phyloP scores from a whole-genome alignment of 495 filamentous ascomycete genomes.

The Penicillium soppii region DNA sequence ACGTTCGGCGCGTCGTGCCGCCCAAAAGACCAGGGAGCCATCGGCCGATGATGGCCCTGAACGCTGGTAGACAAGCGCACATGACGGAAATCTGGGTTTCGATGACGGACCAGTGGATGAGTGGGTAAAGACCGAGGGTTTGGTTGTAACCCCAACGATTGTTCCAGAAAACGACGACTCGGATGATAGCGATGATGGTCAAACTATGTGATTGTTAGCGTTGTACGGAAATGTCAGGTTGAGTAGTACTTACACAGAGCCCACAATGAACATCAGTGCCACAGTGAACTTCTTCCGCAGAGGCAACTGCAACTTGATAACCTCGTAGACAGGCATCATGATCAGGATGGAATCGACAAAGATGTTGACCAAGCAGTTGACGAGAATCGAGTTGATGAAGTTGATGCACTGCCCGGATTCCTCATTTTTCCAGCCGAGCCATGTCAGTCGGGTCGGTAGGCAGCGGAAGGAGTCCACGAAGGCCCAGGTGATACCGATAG shows the following conservation, averaged over 20 bases:
- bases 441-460: constrained; percentile 31
- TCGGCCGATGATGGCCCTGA: constrained; percentile 11
- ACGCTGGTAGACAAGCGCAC: constrained; percentile 31
- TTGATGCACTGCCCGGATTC: constrained; percentile 26
- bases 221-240: not conserved
- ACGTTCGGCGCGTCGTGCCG: constrained; percentile 7
- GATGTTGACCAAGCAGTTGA: constrained; percentile 32
- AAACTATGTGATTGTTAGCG: constrained; percentile 11
- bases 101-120: constrained; percentile 34
- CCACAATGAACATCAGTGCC: constrained; percentile 32
- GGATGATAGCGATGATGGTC: constrained; percentile 28
- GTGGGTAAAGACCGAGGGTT: constrained; percentile 25
- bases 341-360: constrained; percentile 29
- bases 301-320: constrained; percentile 29
- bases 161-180: constrained; percentile 30
- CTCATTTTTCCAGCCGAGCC: constrained; percentile 27
- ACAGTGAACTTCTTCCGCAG: constrained; percentile 31
- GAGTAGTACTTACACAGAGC: constrained; percentile 23
- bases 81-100: constrained; percentile 31
- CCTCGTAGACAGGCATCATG: constrained; percentile 31
- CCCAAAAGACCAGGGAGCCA: constrained; percentile 11
- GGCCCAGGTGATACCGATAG: constrained; percentile 32
- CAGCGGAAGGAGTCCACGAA: constrained; percentile 34
- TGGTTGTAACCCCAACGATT: constrained; percentile 26
- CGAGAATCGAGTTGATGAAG: constrained; percentile 26